A percentile compares a stretch with the other conserved stretches of the same genome.
phyloP scores from a whole-genome alignment of 2,329 filamentous ascomycete genomes.

The Ophiostoma sp. region DNA sequence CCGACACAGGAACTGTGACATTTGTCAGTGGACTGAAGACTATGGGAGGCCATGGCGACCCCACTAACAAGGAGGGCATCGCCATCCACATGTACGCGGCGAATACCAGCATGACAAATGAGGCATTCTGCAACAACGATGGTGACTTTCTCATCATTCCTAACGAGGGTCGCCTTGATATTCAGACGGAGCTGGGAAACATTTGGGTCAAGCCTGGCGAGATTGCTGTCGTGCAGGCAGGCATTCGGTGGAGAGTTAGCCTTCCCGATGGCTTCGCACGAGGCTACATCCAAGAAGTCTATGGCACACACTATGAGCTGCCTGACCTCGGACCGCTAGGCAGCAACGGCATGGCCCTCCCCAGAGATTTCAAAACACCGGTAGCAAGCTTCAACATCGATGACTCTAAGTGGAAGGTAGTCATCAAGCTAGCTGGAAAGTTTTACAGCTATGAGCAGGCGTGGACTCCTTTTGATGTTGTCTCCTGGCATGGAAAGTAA shows the following conservation, averaged over 20 bases:
- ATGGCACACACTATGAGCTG: conserved; percentile 57
- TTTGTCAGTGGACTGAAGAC: conserved; percentile 46
- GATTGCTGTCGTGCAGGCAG: conserved; percentile 59
- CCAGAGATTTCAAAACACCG: conserved; percentile 59
- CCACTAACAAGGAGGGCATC: conserved; percentile 44
- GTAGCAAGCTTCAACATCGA: conserved; percentile 54
- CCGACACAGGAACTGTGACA: conserved; percentile 32
- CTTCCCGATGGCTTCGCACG: conserved; percentile 35
- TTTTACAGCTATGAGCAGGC: conserved; percentile 56
- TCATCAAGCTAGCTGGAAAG: conserved; percentile 57
- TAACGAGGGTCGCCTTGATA: conserved; percentile 59
- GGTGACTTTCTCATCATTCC: conserved; percentile 63
- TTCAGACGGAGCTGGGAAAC: conserved; percentile 62
- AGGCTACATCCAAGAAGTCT: conserved; percentile 63
- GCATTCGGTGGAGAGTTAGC: conserved; percentile 57
- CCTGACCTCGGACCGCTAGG: conserved; percentile 63
- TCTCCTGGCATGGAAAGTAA: conserved; percentile 31
- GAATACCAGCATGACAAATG: conserved; percentile 43
- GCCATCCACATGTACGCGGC: conserved; percentile 46
- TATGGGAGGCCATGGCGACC: conserved; percentile 46
- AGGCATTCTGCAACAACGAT: conserved; percentile 53
- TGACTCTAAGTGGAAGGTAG: conserved; percentile 40
- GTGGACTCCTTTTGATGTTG: conserved; percentile 61
- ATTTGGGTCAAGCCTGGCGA: conserved; percentile 57
- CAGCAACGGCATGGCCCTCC: conserved; percentile 59